Conservation (phyloP, 1,284 basidiomycete genomes). For the Ustilago nuda region DNA sequence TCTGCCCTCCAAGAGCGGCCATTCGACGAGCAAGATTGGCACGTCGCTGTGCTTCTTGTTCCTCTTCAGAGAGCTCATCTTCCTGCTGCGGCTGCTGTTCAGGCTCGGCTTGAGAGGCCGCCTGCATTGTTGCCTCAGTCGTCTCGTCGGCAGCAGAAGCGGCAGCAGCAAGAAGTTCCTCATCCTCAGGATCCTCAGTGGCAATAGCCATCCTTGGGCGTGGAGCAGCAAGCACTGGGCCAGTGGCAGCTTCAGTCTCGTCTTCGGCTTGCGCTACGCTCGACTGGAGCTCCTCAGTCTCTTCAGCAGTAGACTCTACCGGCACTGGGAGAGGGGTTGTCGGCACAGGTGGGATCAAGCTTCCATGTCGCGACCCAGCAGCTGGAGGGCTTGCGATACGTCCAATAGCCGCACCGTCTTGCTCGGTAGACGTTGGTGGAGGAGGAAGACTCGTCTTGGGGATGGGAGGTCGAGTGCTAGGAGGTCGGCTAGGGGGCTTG, state of each 20-base stretch:
- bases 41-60: slow-evolving; percentile 60
- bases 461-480: slow-evolving; percentile 56
- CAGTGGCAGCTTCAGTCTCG: slow-evolving; percentile 1
- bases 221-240: slow-evolving; percentile 54
- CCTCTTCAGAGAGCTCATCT: slow-evolving; percentile 55
- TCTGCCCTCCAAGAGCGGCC: slow-evolving; percentile 64
- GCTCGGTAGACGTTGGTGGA: slow-evolving; percentile 16
- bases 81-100: slow-evolving; percentile 14
- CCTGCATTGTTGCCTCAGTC: not conserved
- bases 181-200: slow-evolving; percentile 56
- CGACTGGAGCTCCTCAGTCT: slow-evolving; percentile 3
- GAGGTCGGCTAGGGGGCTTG: slow-evolving; percentile 49
- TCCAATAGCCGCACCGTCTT: slow-evolving; percentile 21
- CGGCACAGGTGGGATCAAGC: slow-evolving; percentile 36
- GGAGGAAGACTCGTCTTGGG: slow-evolving; percentile 46
- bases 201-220: slow-evolving; percentile 51
- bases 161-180: slow-evolving; percentile 34
- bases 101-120: slow-evolving; percentile 13
- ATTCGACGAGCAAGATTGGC: slow-evolving; percentile 63
- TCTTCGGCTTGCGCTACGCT: slow-evolving; percentile 9
- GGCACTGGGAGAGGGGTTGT: slow-evolving; percentile 17
- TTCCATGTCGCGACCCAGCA: slow-evolving; percentile 16
- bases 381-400: slow-evolving; percentile 22
- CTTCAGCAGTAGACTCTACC: slow-evolving; percentile 15
- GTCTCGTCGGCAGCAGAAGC: not conserved